These are phyloP conservation scores for Myriosclerotinia scirpicola DNA, from an alignment of 2,329 filamentous ascomycete species.

Conservation along the genomic window DNA sequence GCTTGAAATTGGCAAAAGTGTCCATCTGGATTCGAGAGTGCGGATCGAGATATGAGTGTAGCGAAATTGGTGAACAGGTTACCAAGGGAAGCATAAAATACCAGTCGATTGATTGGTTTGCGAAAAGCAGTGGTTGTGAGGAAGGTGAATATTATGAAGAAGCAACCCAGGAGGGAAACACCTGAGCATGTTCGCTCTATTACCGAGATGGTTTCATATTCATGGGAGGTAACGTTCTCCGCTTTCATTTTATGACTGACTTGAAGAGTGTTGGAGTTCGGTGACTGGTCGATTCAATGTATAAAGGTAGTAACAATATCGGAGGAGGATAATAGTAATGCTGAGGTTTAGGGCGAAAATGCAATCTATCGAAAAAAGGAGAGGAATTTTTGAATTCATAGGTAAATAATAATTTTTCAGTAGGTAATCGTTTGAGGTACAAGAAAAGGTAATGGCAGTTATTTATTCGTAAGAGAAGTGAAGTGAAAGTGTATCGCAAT, in stretches of 20 bases:
- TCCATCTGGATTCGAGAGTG: constrained; percentile 29
- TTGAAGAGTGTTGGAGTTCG: not conserved
- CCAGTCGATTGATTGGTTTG: constrained; percentile 58
- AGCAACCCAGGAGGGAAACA: constrained; percentile 52
- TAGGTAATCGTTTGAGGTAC: not conserved
- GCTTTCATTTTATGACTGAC: not conserved
- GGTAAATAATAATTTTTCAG: not conserved
- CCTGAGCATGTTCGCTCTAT: constrained; percentile 45
- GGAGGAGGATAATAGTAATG: not conserved
- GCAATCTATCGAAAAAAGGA: not conserved
- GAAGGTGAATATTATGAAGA: constrained; percentile 55
- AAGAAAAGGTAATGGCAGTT: not conserved
- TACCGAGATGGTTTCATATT: not conserved
- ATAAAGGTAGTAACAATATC: not conserved
- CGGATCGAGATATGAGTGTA: constrained; percentile 46
- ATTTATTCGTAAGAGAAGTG: not conserved
- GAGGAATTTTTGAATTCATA: not conserved
- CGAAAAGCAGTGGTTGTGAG: constrained; percentile 50
- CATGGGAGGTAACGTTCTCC: not conserved
- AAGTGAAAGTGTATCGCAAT: not conserved
- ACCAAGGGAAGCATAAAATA: constrained; percentile 58
- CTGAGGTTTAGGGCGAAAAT: constrained; percentile 4
- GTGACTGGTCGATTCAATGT: not conserved
- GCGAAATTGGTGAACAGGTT: constrained; percentile 57
- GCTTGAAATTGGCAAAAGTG: constrained; percentile 67